Evolutionary conservation across 2,329 filamentous ascomycete genomes (phyloP).

Genomic region (Diaporthe citriasiana): DNA sequence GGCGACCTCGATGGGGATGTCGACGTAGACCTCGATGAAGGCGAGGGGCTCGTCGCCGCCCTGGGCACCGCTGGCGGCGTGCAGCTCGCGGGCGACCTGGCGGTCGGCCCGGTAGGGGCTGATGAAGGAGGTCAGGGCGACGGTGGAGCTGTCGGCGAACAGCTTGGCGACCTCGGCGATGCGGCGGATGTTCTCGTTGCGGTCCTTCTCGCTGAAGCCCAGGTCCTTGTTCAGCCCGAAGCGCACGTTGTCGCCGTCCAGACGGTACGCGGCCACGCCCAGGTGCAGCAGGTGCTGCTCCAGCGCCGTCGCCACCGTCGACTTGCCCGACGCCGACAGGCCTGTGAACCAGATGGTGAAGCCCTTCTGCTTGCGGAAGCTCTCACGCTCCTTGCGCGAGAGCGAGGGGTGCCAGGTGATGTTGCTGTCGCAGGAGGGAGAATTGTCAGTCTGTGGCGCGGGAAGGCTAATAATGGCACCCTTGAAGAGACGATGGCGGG

Average conservation of each 20-base stretch:
- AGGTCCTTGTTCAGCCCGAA: slow-evolving; percentile 99
- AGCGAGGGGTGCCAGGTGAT: slow-evolving; percentile 92
- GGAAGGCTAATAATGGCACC: not conserved
- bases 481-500: slow-evolving; percentile 44
- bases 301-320: slow-evolving; percentile 94
- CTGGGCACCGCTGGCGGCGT: slow-evolving; percentile 70
- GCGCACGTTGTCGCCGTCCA: slow-evolving; percentile 98
- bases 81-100: slow-evolving; percentile 83
- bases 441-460: slow-evolving; percentile 36
- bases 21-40: slow-evolving; percentile 95
- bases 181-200: slow-evolving; percentile 97
- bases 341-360: slow-evolving; percentile 99
- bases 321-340: slow-evolving; percentile 96
- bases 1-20: slow-evolving; percentile 90
- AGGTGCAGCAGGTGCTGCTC: slow-evolving; percentile 96
- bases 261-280: slow-evolving; percentile 86
- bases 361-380: slow-evolving; percentile 84
- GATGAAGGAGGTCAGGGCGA: slow-evolving; percentile 97
- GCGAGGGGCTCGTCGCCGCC: slow-evolving; percentile 78
- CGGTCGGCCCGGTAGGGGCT: slow-evolving; percentile 93
- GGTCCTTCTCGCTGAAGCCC: slow-evolving; percentile 91
- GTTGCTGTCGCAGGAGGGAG: slow-evolving; percentile 70
- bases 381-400: slow-evolving; percentile 81
- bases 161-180: slow-evolving; percentile 98
- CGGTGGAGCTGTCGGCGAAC: slow-evolving; percentile 89